These are phyloP conservation scores for Asterophora lycoperdoides DNA, from an alignment of 768 basidiomycete species.

Conservation along the genomic window DNA sequence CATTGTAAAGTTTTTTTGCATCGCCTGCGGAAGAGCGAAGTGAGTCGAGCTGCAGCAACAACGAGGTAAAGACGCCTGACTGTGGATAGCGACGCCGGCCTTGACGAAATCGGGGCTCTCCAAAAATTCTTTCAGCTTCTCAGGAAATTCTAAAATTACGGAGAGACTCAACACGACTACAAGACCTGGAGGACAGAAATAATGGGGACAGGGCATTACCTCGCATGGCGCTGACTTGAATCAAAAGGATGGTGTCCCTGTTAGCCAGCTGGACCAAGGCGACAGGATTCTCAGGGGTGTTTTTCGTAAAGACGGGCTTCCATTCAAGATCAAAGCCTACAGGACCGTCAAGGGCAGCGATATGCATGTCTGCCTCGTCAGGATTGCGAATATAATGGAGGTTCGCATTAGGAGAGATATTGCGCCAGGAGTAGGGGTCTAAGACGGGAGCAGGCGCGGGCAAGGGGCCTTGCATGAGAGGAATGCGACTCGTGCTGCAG, in stretches of 20 bases:
- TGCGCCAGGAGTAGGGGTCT: constrained; percentile 33
- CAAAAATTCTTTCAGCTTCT: constrained; percentile 47
- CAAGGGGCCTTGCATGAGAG: background rate
- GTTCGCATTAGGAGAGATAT: constrained; percentile 26
- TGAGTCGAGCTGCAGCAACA: constrained; percentile 9
- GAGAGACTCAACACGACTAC: background rate
- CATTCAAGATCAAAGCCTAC: constrained; percentile 81
- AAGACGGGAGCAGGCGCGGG: constrained; percentile 2
- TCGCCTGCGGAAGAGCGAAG: constrained; percentile 44
- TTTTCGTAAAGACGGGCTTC: constrained; percentile 58
- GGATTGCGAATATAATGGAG: constrained; percentile 34
- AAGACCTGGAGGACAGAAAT: background rate
- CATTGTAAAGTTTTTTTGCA: constrained; percentile 57
- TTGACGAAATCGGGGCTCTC: constrained; percentile 53
- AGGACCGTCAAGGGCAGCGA: constrained; percentile 29
- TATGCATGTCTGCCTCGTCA: constrained; percentile 27
- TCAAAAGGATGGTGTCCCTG: constrained; percentile 48
- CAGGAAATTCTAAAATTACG: constrained; percentile 44
- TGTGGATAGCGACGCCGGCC: constrained; percentile 70
- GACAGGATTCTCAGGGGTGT: constrained; percentile 57
- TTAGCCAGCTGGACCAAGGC: constrained; percentile 73
- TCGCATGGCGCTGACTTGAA: constrained; percentile 63
- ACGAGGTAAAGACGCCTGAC: constrained; percentile 34
- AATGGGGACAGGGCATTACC: constrained; percentile 22
- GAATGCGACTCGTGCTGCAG: too few relatives aligned